Base-by-base conservation (phyloP, 2,329 filamentous ascomycete species). In the Trichoderma aggressivum region DNA sequence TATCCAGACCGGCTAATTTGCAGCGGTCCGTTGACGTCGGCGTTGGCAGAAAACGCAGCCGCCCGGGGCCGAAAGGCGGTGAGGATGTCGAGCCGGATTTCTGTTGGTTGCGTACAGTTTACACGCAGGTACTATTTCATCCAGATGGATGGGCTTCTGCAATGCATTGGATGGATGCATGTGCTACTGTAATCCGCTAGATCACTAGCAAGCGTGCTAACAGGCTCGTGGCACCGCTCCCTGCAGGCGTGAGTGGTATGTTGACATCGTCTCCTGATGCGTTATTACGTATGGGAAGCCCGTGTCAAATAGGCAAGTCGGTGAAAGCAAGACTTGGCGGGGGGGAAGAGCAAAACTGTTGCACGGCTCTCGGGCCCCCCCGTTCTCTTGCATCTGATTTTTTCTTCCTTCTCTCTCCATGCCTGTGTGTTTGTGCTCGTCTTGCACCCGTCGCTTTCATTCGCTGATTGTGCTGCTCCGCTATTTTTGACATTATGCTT, bases 51-150 rank as follows among this genome's bases (percentile, higher is more conserved):
- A 67, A 67, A 59, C 43, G 30, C 43, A 18, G 58, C 67, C 43
- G 58, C 67, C 21, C 58, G 32, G 67, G 39, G 65, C 65, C 65
- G 65, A 70, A 70, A 59, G 68, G 68, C 68, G 68, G 68, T 70
- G 30, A 70, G 47, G 50, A 3, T 26, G 55, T 16, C 50, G 32
- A 66, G 63, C 50, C 58, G 60, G 43, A 21, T 24, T n/a, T n/a
- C n/a, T n/a, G n/a, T n/a, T n/a, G n/a, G n/a, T n/a, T n/a, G n/a
- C n/a, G n/a, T n/a, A 39, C 36, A 39, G 18, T 39, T 39, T 39
- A 39, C 36, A 39, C 16, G 16, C n/a, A n/a, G n/a, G n/a, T n/a
- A n/a, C n/a, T 39, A 39, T 39, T 34, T 39, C 10, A 8, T 34
- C 32, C 32, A 32, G 30, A 8, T 32, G 1, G n/a, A 7, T 50